Evolutionary conservation across 495 filamentous ascomycete species (phyloP), one percentile per base, ranked within the genome.

Genomic region (Astrocystis sublimbata): DNA sequence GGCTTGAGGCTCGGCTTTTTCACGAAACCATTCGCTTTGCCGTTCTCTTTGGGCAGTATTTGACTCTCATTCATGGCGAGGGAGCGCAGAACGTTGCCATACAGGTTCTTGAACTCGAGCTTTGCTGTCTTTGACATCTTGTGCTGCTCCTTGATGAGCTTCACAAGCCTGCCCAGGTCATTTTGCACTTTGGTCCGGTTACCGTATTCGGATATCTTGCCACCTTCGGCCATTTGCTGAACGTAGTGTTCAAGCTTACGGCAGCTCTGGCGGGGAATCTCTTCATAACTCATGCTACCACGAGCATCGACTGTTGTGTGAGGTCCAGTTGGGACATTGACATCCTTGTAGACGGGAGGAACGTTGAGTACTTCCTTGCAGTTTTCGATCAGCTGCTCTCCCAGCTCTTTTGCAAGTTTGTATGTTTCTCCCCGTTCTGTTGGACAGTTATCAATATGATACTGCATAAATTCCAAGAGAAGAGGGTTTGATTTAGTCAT

Each of bases 231-330:
- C 94, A 99, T 98, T 73, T 99, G 93, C 69, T 89, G 90, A 30
- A 99, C 94, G 67, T 99, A 99, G 73, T 97, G 93, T 79, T 99
- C 94, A 31, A 99, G 85, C 78, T 99, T 99, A 55, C 96, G 89
- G 70, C 92, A 92, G 71, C 92, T 96, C 9, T 89, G 79, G 33
- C 96, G 86, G n/a, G 92, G 90, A 15, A 88, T 81, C 76, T 99
- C 94, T 66, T 91, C 82, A 72, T 96, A 99, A 58, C 87, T 87
- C 67, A 98, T 83, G 75, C 92, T 96, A 57, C 94, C 94, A 36
- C 90, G 88, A 26, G 88, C 86, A 72, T 98, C 93, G 58, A 99
- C 86, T 15, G 85, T 92, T 4, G 96, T 96, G 63, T 91, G 88
- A 31, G 94, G 94, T 8, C 89, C 96, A 19, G 96, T 97, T 19